Evolutionary conservation across 2,329 filamentous ascomycete species (phyloP).

Genomic region (Aureobasidium subglaciale): DNA sequence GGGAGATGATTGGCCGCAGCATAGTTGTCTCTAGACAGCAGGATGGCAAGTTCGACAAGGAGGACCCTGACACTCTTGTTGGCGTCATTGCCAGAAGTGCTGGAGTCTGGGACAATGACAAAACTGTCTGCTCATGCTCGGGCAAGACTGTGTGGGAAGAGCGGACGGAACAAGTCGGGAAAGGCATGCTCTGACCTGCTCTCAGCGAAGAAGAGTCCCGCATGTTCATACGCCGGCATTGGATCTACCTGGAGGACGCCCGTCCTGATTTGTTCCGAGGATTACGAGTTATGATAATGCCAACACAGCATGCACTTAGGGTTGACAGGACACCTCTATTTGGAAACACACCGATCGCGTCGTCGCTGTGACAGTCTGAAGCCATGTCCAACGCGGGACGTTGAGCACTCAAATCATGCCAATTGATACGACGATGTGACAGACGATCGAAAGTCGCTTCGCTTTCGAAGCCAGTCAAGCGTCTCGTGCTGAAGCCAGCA

Average conservation of each 20-base stretch:
- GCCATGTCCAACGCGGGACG: background rate
- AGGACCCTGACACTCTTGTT: constrained; percentile 79
- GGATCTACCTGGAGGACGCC: background rate
- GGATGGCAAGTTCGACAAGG: constrained; percentile 51
- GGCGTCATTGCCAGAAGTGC: constrained; percentile 93
- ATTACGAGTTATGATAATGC: constrained; percentile 8
- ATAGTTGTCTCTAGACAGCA: constrained; percentile 73
- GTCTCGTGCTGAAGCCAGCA: background rate
- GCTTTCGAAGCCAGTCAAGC: background rate
- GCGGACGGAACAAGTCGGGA: constrained; percentile 76
- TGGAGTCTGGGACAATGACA: constrained; percentile 98
- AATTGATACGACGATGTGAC: background rate
- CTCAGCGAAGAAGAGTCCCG: background rate
- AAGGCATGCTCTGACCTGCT: constrained; percentile 76
- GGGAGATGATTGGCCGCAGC: constrained; percentile 92
- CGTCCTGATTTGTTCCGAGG: background rate
- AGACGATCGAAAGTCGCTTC: background rate
- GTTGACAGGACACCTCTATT: background rate
- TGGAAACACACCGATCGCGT: background rate
- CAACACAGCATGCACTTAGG: background rate
- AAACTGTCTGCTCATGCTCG: constrained; percentile 95
- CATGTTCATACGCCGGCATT: background rate
- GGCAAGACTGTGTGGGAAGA: constrained; percentile 99
- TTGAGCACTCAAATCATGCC: background rate
- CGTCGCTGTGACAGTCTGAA: background rate